Base-by-base conservation (phyloP, 129 eudicot genomes). In the Cynara cardunculus region DNA sequence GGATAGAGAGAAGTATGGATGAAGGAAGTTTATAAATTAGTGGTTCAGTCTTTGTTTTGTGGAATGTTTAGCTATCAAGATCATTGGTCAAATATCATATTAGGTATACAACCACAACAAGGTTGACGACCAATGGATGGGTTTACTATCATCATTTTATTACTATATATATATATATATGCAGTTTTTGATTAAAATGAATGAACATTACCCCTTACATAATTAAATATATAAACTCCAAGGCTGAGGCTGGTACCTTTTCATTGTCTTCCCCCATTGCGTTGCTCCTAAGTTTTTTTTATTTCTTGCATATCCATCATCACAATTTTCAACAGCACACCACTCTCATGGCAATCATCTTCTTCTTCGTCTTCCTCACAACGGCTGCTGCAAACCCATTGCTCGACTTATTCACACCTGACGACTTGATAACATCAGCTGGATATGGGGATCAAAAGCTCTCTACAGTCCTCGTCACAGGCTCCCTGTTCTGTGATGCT, bases 381-480 rank as follows among this genome's bases (percentile, higher is more conserved):
- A 25, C 61, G 2, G 77, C 65, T 3, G 78, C 84, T 16, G 72
- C 18, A 32, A 81, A 86, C 72, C 83, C 83, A 14, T 62, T 90
- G 80, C 81, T 30, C 53, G 88, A 87, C 25, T 67, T 84, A 3
- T 88, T 85, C 13, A 78, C 70, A 21, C 27, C 79, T 34, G 94
- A 83, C 14, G 89, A 87, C 24, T 69, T 89, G 70, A 86, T 82
- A 77, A 67, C 75, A 24, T 78, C 81, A 76, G 96, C 93, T 34
- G 96, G 98, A 56, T 93, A 93, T 73, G 98, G 98, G 11, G 94
- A 93, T 53, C 89, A 86, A 74, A 93, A 93, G 94, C 94, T 93
- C 61, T 93, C 98, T 7, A 90, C 90, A 0, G 96, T 93, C 24
- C 73, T 86, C 0, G 84, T 93, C 21, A 69, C 61, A 1, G 98